Conservation (phyloP, 2,329 filamentous ascomycete genomes). For the Lachnellula subtilissima region DNA sequence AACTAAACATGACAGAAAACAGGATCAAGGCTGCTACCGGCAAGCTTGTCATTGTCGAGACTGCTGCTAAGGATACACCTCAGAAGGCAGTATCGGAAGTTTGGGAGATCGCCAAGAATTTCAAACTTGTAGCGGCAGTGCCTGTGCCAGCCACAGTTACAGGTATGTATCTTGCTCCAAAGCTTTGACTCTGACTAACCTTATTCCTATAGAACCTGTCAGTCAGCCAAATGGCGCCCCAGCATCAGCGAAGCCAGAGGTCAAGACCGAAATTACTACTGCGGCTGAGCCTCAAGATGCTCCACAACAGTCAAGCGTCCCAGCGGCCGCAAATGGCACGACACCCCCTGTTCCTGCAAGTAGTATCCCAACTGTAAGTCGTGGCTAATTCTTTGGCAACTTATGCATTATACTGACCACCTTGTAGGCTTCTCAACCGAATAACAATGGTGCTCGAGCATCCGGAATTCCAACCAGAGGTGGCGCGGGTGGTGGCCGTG, state of each 20-base stretch:
- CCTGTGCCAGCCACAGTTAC: slow-evolving; percentile 12
- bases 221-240: slow-evolving; percentile 20
- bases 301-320: slow-evolving; percentile 9
- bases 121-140: slow-evolving; percentile 42
- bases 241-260: slow-evolving; percentile 7
- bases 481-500: slow-evolving; percentile 14
- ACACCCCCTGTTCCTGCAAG: slow-evolving; percentile 16
- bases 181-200: slow-evolving; percentile 1
- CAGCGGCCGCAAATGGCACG: slow-evolving; percentile 16
- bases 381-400: background rate
- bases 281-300: slow-evolving; percentile 6
- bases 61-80: slow-evolving; percentile 79
- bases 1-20: slow-evolving; percentile 75
- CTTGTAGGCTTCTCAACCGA: slow-evolving; percentile 18
- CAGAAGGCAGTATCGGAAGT: slow-evolving; percentile 79
- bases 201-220: slow-evolving; percentile 7
- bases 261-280: slow-evolving; percentile 18
- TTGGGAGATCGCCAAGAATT: slow-evolving; percentile 72
- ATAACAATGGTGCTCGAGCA: slow-evolving; percentile 17
- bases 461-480: slow-evolving; percentile 30
- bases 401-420: slow-evolving; percentile 4
- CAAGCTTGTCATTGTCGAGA: slow-evolving; percentile 74
- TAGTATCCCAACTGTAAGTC: slow-evolving; percentile 28
- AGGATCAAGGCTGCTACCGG: slow-evolving; percentile 58
- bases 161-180: slow-evolving; percentile 5